Evolutionary conservation across 257 asterid genomes (phyloP).

Genomic region (Solanum pennellii): DNA sequence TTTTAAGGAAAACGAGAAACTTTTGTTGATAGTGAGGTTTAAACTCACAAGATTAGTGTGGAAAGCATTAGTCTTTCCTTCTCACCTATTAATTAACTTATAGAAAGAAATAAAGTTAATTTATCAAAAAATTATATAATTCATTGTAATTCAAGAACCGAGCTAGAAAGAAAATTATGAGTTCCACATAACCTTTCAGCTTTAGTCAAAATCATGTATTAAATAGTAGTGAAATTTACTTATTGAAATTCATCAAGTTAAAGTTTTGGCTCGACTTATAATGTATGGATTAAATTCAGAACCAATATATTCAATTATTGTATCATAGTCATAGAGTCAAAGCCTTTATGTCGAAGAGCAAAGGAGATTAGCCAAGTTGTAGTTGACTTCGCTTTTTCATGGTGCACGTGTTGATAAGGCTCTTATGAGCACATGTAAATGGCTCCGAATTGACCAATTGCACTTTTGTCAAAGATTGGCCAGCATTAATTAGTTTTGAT

Average conservation of each 20-base stretch:
- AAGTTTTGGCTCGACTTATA: not conserved
- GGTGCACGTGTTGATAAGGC: constrained; percentile 19
- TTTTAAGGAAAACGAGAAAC: no score
- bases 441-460: constrained; percentile 1
- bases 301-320: not conserved
- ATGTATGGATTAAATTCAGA: no score
- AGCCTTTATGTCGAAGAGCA: not conserved
- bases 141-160: not conserved
- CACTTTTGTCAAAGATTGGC: not conserved
- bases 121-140: not conserved
- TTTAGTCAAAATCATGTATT: not conserved
- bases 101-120: no score
- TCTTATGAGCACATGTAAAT: constrained; percentile 23
- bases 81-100: no score
- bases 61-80: no score
- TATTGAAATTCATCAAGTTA: not conserved
- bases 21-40: no score
- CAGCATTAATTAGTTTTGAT: not conserved
- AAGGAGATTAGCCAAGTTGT: not conserved
- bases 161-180: not conserved
- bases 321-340: not conserved
- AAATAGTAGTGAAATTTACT: not conserved
- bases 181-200: no score
- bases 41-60: no score
- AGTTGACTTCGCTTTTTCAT: not conserved